Evolutionary conservation across 306 rosid genomes (phyloP), one percentile per base, ranked within the genome.

Genomic region (Carpinus viminea): DNA sequence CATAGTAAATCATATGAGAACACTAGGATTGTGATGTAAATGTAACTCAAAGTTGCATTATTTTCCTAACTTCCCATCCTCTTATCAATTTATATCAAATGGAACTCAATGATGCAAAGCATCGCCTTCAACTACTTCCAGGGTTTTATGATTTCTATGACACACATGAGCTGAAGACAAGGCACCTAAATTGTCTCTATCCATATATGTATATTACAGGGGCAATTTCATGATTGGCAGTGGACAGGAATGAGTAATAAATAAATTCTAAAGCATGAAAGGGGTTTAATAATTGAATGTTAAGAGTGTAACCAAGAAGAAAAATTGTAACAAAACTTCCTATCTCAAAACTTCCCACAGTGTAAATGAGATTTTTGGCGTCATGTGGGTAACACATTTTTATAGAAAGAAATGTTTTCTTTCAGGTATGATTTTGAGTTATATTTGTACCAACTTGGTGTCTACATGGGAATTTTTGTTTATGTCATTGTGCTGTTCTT

Each of bases 161-260:
- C 68, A 13, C 45, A 28, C 9, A 62, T 62, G 21, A 24, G 38
- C 65, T 34, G 47, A 66, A 57, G 12, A 34, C 50, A 74, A 45
- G 72, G 17, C 24, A 60, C 16, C 66, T 52, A 74, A 8, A 70
- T 53, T 61, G 56, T 69, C 75, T 74, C 10, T 46, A 51, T 78
- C 9, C 52, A 68, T 70, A 74, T 61, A 36, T 74, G 64, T 34
- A 75, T 73, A 62, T 18, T 54, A 74, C 45, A 70, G 46, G 57
- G 20, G 43, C 12, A 17, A 65, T 61, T 17, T 55, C 60, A 47
- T 74, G 68, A 46, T 70, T 51, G 68, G 9, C 57, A 21, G 15
- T 47, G 66, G 43, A 18, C 72, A 74, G n/a, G 24, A 34, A 51
- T 84, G 70, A 21, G 52, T 75, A 34, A 4, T 56, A 62, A 68